Evolutionary conservation across 305 asterid species (phyloP), one percentile per base, ranked within the genome.

Genomic region (Fraxinus albicans): DNA sequence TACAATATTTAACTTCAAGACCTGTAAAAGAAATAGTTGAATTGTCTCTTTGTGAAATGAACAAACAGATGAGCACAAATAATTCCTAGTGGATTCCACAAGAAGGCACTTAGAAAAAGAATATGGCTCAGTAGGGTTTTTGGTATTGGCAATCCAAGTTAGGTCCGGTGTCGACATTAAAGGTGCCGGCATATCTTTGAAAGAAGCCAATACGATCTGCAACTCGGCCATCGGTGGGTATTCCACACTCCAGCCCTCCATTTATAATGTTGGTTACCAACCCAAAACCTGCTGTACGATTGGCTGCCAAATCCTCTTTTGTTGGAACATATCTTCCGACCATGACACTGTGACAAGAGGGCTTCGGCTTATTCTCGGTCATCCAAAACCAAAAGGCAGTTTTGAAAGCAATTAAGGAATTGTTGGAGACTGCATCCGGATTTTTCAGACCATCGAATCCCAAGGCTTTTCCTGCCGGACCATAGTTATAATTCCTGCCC

Each of bases 231-330:
- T 86, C 86, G 0, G 88, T 89, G 17, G 91, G 86, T 34, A 82
- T 82, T 40, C 88, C 89, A 40, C 91, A 89, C 81, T 89, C 91
- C 17, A 89, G 89, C 17, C 91, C 91, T 73, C 91, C 91, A 21
- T 89, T 89, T 53, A 89, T 87, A 36, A 89, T 89, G 85, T 89
- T 89, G n/a, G 91, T 89, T 2, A 85, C 82, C 65, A 89, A 80
- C 73, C 91, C 91, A 50, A 84, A 89, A 17, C 91, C 91, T 0
- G 86, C 83, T 0, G 90, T 89, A 58, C 91, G 80, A 27, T 89
- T 89, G 63, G 90, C 90, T 0, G 82, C 88, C 75, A 78, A 3
- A 79, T 89, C 91, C 67, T 73, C 47, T 50, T 40, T 60, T 0
- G 84, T 89, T 35, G 88, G 90, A 17, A 21, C 13, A 50, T 87